Evolutionary conservation across 116 monocot species (phyloP), one percentile per base, ranked within the genome.

Genomic region (Posidonia oceanica): DNA sequence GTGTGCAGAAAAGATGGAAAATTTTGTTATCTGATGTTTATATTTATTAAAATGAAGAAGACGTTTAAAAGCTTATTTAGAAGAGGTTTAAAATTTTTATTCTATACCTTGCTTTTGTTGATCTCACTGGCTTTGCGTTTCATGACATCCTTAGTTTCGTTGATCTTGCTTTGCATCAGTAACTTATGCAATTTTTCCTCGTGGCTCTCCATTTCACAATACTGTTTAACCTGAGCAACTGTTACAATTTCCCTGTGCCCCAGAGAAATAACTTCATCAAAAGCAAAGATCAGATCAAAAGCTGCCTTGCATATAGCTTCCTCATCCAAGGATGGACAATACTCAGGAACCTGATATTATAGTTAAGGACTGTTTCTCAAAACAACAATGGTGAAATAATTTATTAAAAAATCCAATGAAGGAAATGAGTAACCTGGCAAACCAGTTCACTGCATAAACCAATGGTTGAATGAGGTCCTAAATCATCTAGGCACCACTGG

Each of bases 131-230:
- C 92, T 73, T 88, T 98, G 37, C 82, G 74, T 77, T 29, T 29
- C 29, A 29, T 29, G 29, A 29, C 29, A 29, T 29, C 29, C 29
- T 29, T 29, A 29, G 29, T 98, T 74, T 98, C 93, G 66, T 92
- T 86, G 20, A 98, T 98, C 79, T 98, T 98, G 79, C 87, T 93
- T 72, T 93, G 98, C 85, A 87, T 66, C 56, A 98, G 79, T 66
- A 98, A 66, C 74, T 98, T 98, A 70, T 98, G 93, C 65, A 93
- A 75, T 81, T 63, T 85, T 75, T 98, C 98, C 75, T 98, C 98
- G 52, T 98, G 93, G 60, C 90, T 90, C 74, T 98, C 98, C 98
- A 98, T 98, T 63, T 98, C 98, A 84, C 90, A 93, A 60, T 98
- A 93, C 73, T 98, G 98, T 72, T 86, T 93, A 57, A 98, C 90